These are phyloP conservation scores for Pseudogymnoascus sp. DNA, from an alignment of 2,329 filamentous ascomycete species.

Conservation along the genomic window DNA sequence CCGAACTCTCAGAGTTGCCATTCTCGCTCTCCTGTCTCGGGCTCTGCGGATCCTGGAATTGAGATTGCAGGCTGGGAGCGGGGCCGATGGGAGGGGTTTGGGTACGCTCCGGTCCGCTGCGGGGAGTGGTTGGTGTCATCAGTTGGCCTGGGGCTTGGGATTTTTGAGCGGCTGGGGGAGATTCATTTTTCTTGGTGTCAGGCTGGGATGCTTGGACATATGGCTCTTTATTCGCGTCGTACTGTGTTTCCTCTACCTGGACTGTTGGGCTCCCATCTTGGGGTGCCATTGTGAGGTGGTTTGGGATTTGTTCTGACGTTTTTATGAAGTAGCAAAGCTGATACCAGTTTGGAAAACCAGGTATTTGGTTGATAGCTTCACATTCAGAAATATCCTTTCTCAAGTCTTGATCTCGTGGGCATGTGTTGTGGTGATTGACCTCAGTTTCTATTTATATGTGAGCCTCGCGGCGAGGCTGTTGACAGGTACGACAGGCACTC, in stretches of 20 bases:
- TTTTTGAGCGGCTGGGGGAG: not conserved
- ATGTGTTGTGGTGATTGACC: not conserved
- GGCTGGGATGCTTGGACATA: not conserved
- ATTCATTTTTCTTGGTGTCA: not conserved
- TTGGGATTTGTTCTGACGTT: not conserved
- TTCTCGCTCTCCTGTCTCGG: not conserved
- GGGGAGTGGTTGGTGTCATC: not conserved
- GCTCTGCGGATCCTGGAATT: not conserved
- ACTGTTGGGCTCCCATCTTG: not conserved
- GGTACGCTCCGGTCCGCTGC: not conserved
- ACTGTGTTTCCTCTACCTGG: not conserved
- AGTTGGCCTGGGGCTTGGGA: not conserved
- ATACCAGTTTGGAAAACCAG: not conserved
- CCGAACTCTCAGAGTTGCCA: not conserved
- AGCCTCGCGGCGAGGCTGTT: not conserved
- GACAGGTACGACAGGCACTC: not conserved
- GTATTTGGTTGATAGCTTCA: not conserved
- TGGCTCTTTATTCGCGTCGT: not conserved
- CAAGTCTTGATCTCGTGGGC: not conserved
- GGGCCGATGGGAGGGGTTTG: not conserved
- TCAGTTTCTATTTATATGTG: constrained; percentile 1
- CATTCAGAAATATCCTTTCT: not conserved
- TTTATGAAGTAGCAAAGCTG: not conserved
- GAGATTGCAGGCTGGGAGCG: not conserved
- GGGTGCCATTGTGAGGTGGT: not conserved